A percentile compares a stretch with the other conserved stretches of the same genome.
These are phyloP conservation scores for Mycocentrospora acerina DNA, from an alignment of 2,329 filamentous ascomycete genomes.

Conservation along the genomic window DNA sequence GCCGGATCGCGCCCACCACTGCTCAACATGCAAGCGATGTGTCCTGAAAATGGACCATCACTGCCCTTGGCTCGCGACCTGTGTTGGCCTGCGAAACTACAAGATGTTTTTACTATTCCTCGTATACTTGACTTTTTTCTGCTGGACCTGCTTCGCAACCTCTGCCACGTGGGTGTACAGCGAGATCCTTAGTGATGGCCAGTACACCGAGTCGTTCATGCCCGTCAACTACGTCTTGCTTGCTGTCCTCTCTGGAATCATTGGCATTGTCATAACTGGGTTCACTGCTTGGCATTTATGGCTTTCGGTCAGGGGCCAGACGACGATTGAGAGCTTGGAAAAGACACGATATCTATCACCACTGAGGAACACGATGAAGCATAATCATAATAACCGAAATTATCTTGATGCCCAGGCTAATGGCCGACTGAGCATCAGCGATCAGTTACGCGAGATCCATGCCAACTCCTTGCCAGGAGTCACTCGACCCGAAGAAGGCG, in stretches of 20 bases:
- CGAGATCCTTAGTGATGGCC: slow-evolving; percentile 71
- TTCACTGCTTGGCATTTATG: slow-evolving; percentile 93
- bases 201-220: slow-evolving; percentile 74
- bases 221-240: slow-evolving; percentile 91
- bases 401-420: slow-evolving; percentile 46
- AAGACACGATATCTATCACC: slow-evolving; percentile 92
- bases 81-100: slow-evolving; percentile 91
- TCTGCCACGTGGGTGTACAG: slow-evolving; percentile 80
- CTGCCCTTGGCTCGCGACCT: slow-evolving; percentile 96
- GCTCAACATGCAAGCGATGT: slow-evolving; percentile 89
- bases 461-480: slow-evolving; percentile 79
- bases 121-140: slow-evolving; percentile 84
- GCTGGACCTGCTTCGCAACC: slow-evolving; percentile 76
- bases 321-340: slow-evolving; percentile 94
- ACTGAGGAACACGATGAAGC: slow-evolving; percentile 68
- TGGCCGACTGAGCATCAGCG: slow-evolving; percentile 50
- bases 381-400: slow-evolving; percentile 56
- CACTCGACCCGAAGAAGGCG: slow-evolving; percentile 79
- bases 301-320: slow-evolving; percentile 76
- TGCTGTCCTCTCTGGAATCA: slow-evolving; percentile 83
- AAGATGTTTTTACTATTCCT: slow-evolving; percentile 94
- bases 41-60: slow-evolving; percentile 99
- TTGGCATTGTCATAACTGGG: slow-evolving; percentile 81
- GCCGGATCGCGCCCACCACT: slow-evolving; percentile 95
- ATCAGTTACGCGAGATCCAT: slow-evolving; percentile 79